phyloP scores from a whole-genome alignment of 352 stramenopile genomes.

The Globisporangium sylvaticum region DNA sequence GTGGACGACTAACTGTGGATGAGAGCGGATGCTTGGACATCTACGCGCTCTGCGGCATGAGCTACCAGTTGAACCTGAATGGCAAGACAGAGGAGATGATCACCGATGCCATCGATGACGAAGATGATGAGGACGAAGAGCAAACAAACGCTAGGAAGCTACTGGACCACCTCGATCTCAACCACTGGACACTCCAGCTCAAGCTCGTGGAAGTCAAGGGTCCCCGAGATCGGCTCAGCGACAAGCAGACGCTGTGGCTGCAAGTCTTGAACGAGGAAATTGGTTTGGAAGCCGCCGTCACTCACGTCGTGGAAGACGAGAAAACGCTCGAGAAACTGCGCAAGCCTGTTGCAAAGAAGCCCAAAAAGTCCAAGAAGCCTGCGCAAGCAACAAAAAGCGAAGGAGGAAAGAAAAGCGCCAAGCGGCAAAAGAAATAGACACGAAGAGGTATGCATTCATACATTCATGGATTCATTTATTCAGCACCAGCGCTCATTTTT shows the following conservation, averaged over 20 bases:
- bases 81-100: not conserved
- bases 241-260: slow-evolving; percentile 82
- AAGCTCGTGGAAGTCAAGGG: slow-evolving; percentile 88
- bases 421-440: slow-evolving; percentile 16
- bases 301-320: slow-evolving; percentile 72
- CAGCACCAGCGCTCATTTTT: not conserved
- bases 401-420: slow-evolving; percentile 9
- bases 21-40: slow-evolving; percentile 40
- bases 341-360: slow-evolving; percentile 22
- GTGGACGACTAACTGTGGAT: slow-evolving; percentile 17
- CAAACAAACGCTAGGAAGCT: slow-evolving; percentile 16
- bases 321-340: slow-evolving; percentile 28
- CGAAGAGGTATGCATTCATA: not conserved
- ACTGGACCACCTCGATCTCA: slow-evolving; percentile 9
- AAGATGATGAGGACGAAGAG: slow-evolving; percentile 15
- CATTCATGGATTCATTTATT: not conserved
- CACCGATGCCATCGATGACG: not conserved
- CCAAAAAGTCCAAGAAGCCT: slow-evolving; percentile 6
- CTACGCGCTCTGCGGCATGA: slow-evolving; percentile 51
- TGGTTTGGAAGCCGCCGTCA: slow-evolving; percentile 53
- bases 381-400: slow-evolving; percentile 2
- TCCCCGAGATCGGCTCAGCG: slow-evolving; percentile 73
- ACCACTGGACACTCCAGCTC: slow-evolving; percentile 23
- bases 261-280: slow-evolving; percentile 54
- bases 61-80: slow-evolving; percentile 45